Evolutionary conservation across 208 protist species (phyloP), one percentile per base, ranked within the genome.

Genomic region (Leptomonas seymouri): DNA sequence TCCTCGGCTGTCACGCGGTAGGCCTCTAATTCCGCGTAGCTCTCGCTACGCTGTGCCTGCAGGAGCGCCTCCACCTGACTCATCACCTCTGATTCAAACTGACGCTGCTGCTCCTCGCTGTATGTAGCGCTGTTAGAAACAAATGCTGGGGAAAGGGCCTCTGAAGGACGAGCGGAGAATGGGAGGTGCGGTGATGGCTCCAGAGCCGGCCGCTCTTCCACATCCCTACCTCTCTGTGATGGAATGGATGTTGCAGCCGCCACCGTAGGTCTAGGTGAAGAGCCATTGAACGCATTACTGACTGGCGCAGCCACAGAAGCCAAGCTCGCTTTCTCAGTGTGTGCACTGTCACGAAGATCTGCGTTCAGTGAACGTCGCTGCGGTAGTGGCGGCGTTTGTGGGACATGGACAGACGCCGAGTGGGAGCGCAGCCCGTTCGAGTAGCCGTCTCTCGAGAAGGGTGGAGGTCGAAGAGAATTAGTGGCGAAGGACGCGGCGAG

Each of bases 21-120:
- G 12, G 71, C n/a, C 56, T 76, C 71, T 9, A 76, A 27, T 34
- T 76, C 71, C 2, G 71, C 62, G 23, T 55, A 42, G 20, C 46
- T 58, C 46, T 76, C 71, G n/a, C 71, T 53, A 18, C 61, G 62
- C 46, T 76, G 71, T 20, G 71, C 71, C 46, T 69, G 62, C 57
- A 76, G 20, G 0, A 76, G 45, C 11, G 62, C 62, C 25, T 76
- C 71, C 15, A 76, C 71, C 46, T 76, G 62, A 36, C 23, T 46
- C 71, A 76, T 56, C 18, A 76, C 45, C 36, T 76, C 61, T 21
- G 28, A 44, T 56, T 76, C 71, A 41, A 70, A 76, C 44, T 58
- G 55, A 15, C 62, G 71, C 45, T 59, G 71, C 55, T 76, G 55
- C 61, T 65, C 71, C 62, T 64, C 71, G 0, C 25, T 46, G 46